Percentiles rank a stretch among this genome's conserved stretches.
phyloP scores from a whole-genome alignment of 768 basidiomycete genomes.

The Termitomyces sp. region DNA sequence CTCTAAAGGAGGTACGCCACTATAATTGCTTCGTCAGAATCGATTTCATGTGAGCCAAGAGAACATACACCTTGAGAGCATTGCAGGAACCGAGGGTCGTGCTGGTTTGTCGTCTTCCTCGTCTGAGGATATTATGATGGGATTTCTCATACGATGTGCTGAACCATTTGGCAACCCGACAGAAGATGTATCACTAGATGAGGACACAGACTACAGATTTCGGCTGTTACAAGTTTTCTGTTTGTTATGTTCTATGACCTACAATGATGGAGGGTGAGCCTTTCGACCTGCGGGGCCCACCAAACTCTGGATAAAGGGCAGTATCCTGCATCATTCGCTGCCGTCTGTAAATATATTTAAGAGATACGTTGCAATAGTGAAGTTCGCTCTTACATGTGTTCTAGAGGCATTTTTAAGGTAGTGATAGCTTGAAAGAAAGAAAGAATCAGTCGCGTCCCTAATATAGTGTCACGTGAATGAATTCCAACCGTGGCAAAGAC shows the following conservation, averaged over 20 bases:
- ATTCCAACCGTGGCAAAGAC: not conserved
- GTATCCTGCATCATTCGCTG: slow-evolving; percentile 24
- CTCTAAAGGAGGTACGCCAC: not conserved
- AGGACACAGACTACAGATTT: slow-evolving; percentile 21
- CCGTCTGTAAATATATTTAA: slow-evolving; percentile 17
- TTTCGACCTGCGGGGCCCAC: slow-evolving; percentile 15
- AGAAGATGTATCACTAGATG: slow-evolving; percentile 19
- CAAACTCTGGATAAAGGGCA: slow-evolving; percentile 28
- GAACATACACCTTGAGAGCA: slow-evolving; percentile 9
- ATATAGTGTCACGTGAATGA: slow-evolving; percentile 20
- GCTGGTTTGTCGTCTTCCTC: slow-evolving; percentile 23
- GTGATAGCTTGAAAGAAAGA: not conserved
- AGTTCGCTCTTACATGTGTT: slow-evolving; percentile 23
- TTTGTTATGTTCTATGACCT: slow-evolving; percentile 7
- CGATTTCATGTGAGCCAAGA: not conserved
- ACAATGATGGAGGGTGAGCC: slow-evolving; percentile 22
- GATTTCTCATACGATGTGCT: slow-evolving; percentile 7
- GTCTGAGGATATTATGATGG: slow-evolving; percentile 28
- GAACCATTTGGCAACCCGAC: slow-evolving; percentile 6
- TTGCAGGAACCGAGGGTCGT: slow-evolving; percentile 5
- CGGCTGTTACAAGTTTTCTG: not conserved
- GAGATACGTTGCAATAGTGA: not conserved
- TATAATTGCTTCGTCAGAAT: not conserved
- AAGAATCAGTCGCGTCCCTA: slow-evolving; percentile 19
- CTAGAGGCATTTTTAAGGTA: slow-evolving; percentile 24